Percentiles rank a stretch among this genome's conserved stretches.
Evolutionary conservation across 164 flowering plant genomes (phyloP).

Genomic region (Buxus sempervirens): DNA sequence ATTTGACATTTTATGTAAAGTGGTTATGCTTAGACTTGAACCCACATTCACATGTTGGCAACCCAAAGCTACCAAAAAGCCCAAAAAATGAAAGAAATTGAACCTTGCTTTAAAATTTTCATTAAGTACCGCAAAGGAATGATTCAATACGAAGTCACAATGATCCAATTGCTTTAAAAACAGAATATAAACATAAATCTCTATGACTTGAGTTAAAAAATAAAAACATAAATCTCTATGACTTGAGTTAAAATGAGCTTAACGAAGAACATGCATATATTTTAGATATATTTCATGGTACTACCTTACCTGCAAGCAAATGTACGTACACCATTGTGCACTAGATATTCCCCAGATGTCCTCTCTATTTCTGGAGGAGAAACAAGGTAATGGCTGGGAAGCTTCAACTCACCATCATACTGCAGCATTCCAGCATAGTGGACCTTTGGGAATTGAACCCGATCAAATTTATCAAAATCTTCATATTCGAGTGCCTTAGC

Average conservation of each 20-base stretch:
- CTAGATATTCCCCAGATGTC: constrained; percentile 96
- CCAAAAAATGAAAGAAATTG: too few species aligned
- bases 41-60: too few species aligned
- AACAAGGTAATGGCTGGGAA: constrained; percentile 81
- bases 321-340: constrained; percentile 81
- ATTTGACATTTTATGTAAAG: too few species aligned
- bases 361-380: constrained; percentile 95
- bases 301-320: constrained; percentile 90
- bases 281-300: background rate
- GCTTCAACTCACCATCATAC: constrained; percentile 94
- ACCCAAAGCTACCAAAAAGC: too few species aligned
- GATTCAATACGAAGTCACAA: too few species aligned
- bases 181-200: background rate
- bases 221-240: too few species aligned
- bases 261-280: background rate
- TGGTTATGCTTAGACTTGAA: too few species aligned
- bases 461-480: constrained; percentile 81
- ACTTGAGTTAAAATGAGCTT: background rate
- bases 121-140: too few species aligned
- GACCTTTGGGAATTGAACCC: constrained; percentile 87
- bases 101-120: too few species aligned
- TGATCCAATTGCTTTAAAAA: background rate
- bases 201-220: background rate
- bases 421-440: constrained; percentile 98
- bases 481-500: constrained; percentile 93